Evolutionary conservation across 1,284 basidiomycete genomes (phyloP).

Genomic region (Irpex lacteus): DNA sequence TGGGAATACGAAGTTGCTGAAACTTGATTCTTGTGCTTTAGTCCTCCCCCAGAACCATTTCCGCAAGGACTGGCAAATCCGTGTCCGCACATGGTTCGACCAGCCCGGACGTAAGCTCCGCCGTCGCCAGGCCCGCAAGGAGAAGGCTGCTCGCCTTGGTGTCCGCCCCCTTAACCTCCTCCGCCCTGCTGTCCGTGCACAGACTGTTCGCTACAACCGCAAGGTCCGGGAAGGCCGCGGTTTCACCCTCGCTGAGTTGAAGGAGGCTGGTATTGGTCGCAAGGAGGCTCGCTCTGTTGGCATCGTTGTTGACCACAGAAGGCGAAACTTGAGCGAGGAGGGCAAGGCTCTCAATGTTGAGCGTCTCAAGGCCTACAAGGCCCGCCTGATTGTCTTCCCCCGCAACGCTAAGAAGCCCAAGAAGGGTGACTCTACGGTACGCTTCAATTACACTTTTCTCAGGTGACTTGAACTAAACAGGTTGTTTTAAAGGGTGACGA

Average conservation of each 20-base stretch:
- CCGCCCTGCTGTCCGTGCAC: constrained; percentile 95
- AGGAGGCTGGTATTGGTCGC: constrained; percentile 90
- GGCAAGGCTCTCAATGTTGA: constrained; percentile 95
- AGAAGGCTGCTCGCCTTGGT: constrained; percentile 90
- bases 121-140: constrained; percentile 89
- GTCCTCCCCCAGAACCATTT: constrained; percentile 95
- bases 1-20: not conserved
- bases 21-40: constrained; percentile 26
- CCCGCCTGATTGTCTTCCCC: constrained; percentile 89
- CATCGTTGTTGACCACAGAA: constrained; percentile 96
- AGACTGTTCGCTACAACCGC: constrained; percentile 98
- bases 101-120: constrained; percentile 98
- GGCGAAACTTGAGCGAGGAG: constrained; percentile 97
- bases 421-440: constrained; percentile 87
- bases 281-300: constrained; percentile 94
- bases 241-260: constrained; percentile 94
- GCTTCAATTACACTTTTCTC: constrained; percentile 24
- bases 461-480: too few relatives aligned
- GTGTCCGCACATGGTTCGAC: constrained; percentile 98
- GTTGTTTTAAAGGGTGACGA: constrained; percentile 66
- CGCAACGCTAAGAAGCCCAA: constrained; percentile 95
- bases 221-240: constrained; percentile 97
- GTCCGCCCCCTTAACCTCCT: constrained; percentile 91
- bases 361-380: constrained; percentile 93
- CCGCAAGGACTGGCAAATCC: constrained; percentile 98